phyloP scores from a whole-genome alignment of 2,329 filamentous ascomycete genomes.

The Xylaria sp. region DNA sequence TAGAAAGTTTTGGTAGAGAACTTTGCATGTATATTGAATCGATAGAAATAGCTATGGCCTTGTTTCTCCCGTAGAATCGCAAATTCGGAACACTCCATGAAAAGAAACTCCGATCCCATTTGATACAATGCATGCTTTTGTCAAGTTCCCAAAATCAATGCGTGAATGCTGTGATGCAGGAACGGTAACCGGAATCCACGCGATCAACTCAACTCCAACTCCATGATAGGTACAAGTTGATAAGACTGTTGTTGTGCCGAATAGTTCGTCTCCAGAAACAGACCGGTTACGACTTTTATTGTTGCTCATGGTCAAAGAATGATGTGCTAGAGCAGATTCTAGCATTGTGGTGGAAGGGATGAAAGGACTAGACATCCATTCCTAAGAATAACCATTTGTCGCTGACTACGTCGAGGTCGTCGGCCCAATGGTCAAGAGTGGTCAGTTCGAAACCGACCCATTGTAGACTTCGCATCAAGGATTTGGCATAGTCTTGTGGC shows the following conservation, averaged over 20 bases:
- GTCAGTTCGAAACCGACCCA: slow-evolving; percentile 92
- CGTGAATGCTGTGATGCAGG: slow-evolving; percentile 14
- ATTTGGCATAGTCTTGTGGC: slow-evolving; percentile 64
- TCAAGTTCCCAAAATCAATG: not conserved
- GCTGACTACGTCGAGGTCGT: slow-evolving; percentile 70
- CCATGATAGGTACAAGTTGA: slow-evolving; percentile 1
- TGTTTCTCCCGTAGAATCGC: slow-evolving; percentile 10
- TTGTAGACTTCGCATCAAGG: slow-evolving; percentile 80
- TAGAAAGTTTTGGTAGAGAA: slow-evolving; percentile 8
- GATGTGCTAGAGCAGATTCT: not conserved
- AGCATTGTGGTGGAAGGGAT: not conserved
- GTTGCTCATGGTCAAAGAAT: too few relatives aligned
- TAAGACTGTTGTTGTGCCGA: not conserved
- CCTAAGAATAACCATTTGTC: slow-evolving; percentile 83
- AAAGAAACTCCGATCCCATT: slow-evolving; percentile 12
- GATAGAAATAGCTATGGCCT: slow-evolving; percentile 20
- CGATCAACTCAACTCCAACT: slow-evolving; percentile 22
- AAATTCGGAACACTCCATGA: slow-evolving; percentile 18
- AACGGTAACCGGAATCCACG: not conserved
- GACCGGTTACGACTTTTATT: too few relatives aligned
- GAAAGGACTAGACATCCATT: slow-evolving; percentile 71
- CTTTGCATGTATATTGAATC: slow-evolving; percentile 27
- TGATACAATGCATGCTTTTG: slow-evolving; percentile 15
- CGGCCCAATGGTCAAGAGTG: slow-evolving; percentile 78
- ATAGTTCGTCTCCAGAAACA: not conserved